Evolutionary conservation across 805 yeast genomes (phyloP), one percentile per base, ranked within the genome.

Genomic region (Isabelozyma gotoi): DNA sequence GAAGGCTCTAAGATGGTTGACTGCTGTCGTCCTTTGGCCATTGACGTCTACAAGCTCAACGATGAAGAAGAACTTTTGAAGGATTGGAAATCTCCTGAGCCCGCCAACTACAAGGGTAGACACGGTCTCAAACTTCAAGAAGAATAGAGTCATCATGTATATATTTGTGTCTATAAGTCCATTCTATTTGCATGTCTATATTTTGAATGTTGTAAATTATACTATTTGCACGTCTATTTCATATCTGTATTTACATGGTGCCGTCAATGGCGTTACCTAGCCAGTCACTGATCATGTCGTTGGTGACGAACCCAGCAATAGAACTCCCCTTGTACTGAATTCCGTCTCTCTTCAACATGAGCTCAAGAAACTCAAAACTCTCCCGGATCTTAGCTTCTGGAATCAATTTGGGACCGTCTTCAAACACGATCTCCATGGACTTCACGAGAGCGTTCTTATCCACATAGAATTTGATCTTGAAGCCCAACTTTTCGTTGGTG

Each of bases 21-120:
- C 42, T 77, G 82, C 53, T 82, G 88, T 53, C 66, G 86, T 53
- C 84, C 85, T 3, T 66, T 82, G 46, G 83, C 77, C 1, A 76
- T 81, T 40, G 85, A 82, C 58, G 82, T 82, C 6, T 82, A 80
- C 59, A 60, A 65, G 51, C 59, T 82, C 39, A 74, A 76, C 19
- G 78, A 82, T 44, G 56, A 32, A 32, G 63, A 67, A 17, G 48
- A 56, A 1, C 68, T 77, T 0, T 67, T 82, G 51, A 53, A 67
- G 17, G 67, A 60, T 35, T 82, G 86, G 87, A 54, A 57, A 7
- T 68, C 73, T 14, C 84, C 86, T 2, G 63, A 76, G 47, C 66
- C 68, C 11, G 74, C 74, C 6, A 68, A 71, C 24, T 82, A 82
- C 56, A 72, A 66, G 43, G 86, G 86, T 2, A 66, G 70, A 38